Evolutionary conservation across 2,329 filamentous ascomycete species (phyloP).

Genomic region (Neonectria neomacrospora): DNA sequence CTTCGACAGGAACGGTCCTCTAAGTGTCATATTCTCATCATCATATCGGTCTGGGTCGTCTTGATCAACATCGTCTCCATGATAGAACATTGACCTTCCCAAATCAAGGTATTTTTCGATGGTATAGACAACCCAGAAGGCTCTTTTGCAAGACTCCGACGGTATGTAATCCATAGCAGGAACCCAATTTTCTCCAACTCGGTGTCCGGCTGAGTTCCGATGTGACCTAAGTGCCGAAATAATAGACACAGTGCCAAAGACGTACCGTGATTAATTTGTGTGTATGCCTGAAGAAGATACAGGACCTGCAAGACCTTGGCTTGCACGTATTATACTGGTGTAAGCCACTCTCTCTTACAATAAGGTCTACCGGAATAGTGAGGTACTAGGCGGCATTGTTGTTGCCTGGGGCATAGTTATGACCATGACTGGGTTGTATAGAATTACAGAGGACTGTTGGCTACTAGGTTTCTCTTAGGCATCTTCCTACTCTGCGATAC

Average conservation of each 20-base stretch:
- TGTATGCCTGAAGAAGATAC: slow-evolving; percentile 37
- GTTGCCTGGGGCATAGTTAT: slow-evolving; percentile 52
- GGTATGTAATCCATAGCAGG: slow-evolving; percentile 52
- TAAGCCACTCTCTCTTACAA: slow-evolving; percentile 40
- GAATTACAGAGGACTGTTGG: slow-evolving; percentile 54
- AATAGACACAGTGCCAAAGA: slow-evolving; percentile 38
- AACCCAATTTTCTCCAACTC: slow-evolving; percentile 8
- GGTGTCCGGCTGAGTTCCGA: slow-evolving; percentile 25
- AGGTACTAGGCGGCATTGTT: slow-evolving; percentile 47
- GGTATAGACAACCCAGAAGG: slow-evolving; percentile 70
- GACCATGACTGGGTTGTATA: slow-evolving; percentile 52
- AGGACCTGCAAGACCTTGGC: slow-evolving; percentile 37
- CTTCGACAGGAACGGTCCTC: slow-evolving; percentile 48
- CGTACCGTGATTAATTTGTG: slow-evolving; percentile 43
- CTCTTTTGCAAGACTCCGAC: slow-evolving; percentile 63
- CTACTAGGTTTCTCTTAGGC: slow-evolving; percentile 54
- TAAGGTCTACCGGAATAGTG: slow-evolving; percentile 34
- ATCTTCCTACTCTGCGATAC: slow-evolving; percentile 59
- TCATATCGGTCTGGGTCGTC: slow-evolving; percentile 62
- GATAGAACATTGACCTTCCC: slow-evolving; percentile 67
- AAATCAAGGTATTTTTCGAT: slow-evolving; percentile 71
- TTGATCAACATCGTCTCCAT: slow-evolving; percentile 72
- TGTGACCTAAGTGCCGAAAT: slow-evolving; percentile 37
- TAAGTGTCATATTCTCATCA: slow-evolving; percentile 65
- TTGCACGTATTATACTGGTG: slow-evolving; percentile 42